Evolutionary conservation across 2,329 filamentous ascomycete genomes (phyloP), one percentile per base, ranked within the genome.

Genomic region (Raffaelea ambrosiae): DNA sequence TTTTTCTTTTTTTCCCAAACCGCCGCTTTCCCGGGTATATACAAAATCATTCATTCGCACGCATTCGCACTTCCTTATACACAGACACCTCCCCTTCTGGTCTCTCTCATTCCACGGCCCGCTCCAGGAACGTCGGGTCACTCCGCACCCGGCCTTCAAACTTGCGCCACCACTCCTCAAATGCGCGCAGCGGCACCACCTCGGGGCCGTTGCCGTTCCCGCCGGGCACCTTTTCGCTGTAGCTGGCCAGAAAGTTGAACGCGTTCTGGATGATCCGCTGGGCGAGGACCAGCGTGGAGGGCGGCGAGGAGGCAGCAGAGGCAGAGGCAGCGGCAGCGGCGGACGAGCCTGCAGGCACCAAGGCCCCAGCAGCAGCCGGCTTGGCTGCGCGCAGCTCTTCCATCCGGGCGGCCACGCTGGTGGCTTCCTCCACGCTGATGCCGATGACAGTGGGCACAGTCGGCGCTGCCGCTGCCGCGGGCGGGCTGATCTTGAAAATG

Each of bases 91-190:
- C 19, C 29, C 38, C 43, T 14, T 42, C 36, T 44, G 22, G 10
- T 20, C 19, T 14, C 5, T 13, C 19, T 44, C 42, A 54, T 14
- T 52, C 51, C 4, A 44, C 29, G 5, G 47, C 57, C 58, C 83
- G 79, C 66, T 97, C 90, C 56, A 98, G 70, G 63, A 98, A 98
- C 7, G 80, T 79, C 0, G 93, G 91, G 68, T 98, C 93, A 54
- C 79, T 76, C 58, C 90, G 84, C 36, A 98, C 77, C 61, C 83
- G 84, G 52, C 80, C 79, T 70, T 98, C 91, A 68, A 98, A 98
- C 67, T 96, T 97, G 51, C 74, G 77, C 93, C 94, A 98, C 93
- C 94, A 98, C 50, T 95, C 88, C 67, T 94, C 85, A 63, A 98
- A 98, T 5, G 86, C 88, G 67, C 87, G 93, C 54, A 98, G 67